A percentile compares a stretch with the other conserved stretches of the same genome.
Conservation (phyloP, 768 basidiomycete genomes). For the Mycena olivaceomarginata region DNA sequence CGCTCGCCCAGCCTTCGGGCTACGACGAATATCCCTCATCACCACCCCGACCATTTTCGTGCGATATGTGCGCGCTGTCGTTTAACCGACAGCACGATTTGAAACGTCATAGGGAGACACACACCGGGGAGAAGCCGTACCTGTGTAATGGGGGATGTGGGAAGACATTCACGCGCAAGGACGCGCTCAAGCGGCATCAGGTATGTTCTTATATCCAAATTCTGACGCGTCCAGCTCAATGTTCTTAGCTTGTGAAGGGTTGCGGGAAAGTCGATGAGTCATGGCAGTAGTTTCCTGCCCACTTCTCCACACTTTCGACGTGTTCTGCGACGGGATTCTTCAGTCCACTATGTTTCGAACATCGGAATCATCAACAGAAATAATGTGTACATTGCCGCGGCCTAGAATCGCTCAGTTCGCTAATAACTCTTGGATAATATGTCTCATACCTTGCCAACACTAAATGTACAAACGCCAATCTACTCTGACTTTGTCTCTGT, state of each 20-base stretch:
- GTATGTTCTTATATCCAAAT: slow-evolving; percentile 59
- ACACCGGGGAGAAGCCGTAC: slow-evolving; percentile 91
- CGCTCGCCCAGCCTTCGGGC: slow-evolving; percentile 58
- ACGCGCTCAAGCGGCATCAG: slow-evolving; percentile 92
- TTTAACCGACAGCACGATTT: slow-evolving; percentile 93
- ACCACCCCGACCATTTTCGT: slow-evolving; percentile 78
- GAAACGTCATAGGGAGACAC: slow-evolving; percentile 90
- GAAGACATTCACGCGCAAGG: slow-evolving; percentile 92
- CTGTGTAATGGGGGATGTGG: slow-evolving; percentile 90
- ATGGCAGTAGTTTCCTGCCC: slow-evolving; percentile 53
- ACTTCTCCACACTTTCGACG: neutral
- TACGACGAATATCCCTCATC: slow-evolving; percentile 74
- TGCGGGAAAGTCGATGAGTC: slow-evolving; percentile 83
- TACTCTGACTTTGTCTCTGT: slow-evolving; percentile 43
- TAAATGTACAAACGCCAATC: slow-evolving; percentile 29
- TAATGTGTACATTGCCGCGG: slow-evolving; percentile 44
- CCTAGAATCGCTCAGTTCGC: slow-evolving; percentile 27
- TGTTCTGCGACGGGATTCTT: too few relatives aligned
- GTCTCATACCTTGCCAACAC: slow-evolving; percentile 46
- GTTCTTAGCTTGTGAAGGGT: slow-evolving; percentile 80
- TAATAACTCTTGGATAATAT: slow-evolving; percentile 35
- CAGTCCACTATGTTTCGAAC: slow-evolving; percentile 11
- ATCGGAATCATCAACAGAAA: slow-evolving; percentile 33
- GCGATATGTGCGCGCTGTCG: slow-evolving; percentile 85
- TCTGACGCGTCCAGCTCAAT: slow-evolving; percentile 36